Base-by-base conservation (phyloP, 1,284 basidiomycete genomes). In the Melampsora abietis-canadensis region DNA sequence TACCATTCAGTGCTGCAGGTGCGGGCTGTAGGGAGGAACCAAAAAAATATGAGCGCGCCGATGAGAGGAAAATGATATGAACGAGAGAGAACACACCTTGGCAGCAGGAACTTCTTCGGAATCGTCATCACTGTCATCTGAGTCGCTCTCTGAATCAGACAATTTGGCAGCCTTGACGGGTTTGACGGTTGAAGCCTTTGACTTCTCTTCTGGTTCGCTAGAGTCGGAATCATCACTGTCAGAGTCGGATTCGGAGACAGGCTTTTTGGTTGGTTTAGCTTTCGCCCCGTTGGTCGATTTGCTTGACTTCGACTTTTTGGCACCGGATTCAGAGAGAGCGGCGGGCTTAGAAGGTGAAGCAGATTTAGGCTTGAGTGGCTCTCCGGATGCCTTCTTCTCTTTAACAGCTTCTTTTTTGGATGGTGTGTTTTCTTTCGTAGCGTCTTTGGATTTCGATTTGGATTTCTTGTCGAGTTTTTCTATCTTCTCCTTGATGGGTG, bases 401-500 rank as follows among this genome's bases (percentile, higher is more conserved):
- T n/a, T 24, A n/a, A n/a, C 17, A 10, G 60, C 7, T 31, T 62
- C 30, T 10, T 62, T 31, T 4, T 62, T 62, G 10, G 60, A 31
- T 10, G 60, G n/a, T n/a, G 24, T 31, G n/a, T 65, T 65, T 44
- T 65, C 63, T 44, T 65, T 65, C 8, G 40, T 27, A 27, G 40
- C 37, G 12, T 40, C 21, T 10, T 24, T 27, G 17, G 63, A 27
- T 40, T 46, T 27, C 34, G 63, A 27, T 40, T 46, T 40, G 1
- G 62, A 54, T 61, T 62, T 70, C 61, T 70, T 70, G 4, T 70
- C 46, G 21, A 21, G n/a, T 37, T 70, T 70, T 6, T 70, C 61
- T 27, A 51, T 63, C 47, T 70, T 73, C 24, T 73, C 48, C 34
- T 73, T 72, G 44, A 64, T 40, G 1, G 30, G 47, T 27, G 69